Base-by-base conservation (phyloP, 2,329 filamentous ascomycete species). In the Pleoardoris graminearum region DNA sequence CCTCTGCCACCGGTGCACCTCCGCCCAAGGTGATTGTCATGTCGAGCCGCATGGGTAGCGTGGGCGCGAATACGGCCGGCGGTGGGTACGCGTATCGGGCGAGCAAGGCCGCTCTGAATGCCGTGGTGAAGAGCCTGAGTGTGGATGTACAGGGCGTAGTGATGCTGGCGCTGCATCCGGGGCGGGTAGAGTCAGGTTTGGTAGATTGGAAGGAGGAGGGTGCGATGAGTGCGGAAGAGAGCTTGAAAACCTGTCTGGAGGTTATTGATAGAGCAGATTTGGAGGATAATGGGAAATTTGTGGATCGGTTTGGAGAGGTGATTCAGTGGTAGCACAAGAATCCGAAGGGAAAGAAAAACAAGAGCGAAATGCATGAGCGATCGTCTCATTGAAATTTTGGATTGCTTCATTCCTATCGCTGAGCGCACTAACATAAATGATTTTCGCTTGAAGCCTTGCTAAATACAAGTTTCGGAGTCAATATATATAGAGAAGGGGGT, bases 1-100 rank as follows among this genome's bases (percentile, higher is more conserved):
- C 62, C 14, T 4, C 48, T 21, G 8, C 19, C 7, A 6, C 22
- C 1, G n/a, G 6, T 4, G 27, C 36, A 14, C 54, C 69, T 4
- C 35, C 36, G 16, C 54, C 69, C 0, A 77, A 73, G 54, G 74
- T 76, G 7, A 54, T 79, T 7, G 52, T 79, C 14, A 70, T 80
- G 64, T 73, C 74, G 1, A 76, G 73, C 1, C 67, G 78, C 1
- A 79, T 80, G 77, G 76, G 77, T 3, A 75, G 72, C 11, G 51
- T 79, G 7, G 54, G 63, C 0, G 67, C 70, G 22, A 79, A 79
- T 52, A 59, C 54, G 0, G 62, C 64, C 1, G 77, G 77, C 0
- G 70, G 72, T 2, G 76, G 69, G 2, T 80, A 79, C 55, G 78
- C 78, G 10, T 80, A 80, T 57, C 65, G 77, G 7, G 76, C 77